A percentile compares a stretch with the other conserved stretches of the same genome.
Conservation (phyloP, 1,139 yeast species). For the Insectozyma bohioensis region DNA sequence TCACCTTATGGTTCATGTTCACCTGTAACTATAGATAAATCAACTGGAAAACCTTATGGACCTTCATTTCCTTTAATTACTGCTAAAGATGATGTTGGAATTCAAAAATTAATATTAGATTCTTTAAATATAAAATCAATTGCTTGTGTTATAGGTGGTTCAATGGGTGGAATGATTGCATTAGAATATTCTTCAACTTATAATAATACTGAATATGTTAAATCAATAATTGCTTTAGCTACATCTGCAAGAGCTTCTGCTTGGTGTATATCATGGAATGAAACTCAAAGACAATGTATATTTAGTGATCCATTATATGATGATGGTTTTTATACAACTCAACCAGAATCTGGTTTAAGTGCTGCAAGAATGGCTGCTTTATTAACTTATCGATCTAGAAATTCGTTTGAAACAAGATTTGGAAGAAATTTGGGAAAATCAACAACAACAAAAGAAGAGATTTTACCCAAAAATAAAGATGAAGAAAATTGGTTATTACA, state of each 20-base stretch:
- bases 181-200: slow-evolving; percentile 75
- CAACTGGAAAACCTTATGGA: slow-evolving; percentile 76
- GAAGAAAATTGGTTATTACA: slow-evolving; percentile 48
- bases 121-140: slow-evolving; percentile 73
- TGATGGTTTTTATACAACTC: slow-evolving; percentile 79
- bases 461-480: slow-evolving; percentile 39
- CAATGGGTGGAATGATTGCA: slow-evolving; percentile 99
- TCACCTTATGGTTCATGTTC: slow-evolving; percentile 97
- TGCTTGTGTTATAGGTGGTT: slow-evolving; percentile 91
- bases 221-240: slow-evolving; percentile 77
- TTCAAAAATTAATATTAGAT: slow-evolving; percentile 74
- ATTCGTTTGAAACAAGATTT: slow-evolving; percentile 86
- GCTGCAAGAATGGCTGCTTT: slow-evolving; percentile 98
- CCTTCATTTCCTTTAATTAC: slow-evolving; percentile 95
- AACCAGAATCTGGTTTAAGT: slow-evolving; percentile 82
- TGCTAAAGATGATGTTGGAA: slow-evolving; percentile 81
- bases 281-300: slow-evolving; percentile 93
- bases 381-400: slow-evolving; percentile 86
- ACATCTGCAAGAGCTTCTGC: slow-evolving; percentile 95
- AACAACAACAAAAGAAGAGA: slow-evolving; percentile 8
- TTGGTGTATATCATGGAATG: slow-evolving; percentile 99
- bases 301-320: slow-evolving; percentile 91
- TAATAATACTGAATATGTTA: slow-evolving; percentile 70
- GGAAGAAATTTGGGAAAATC: slow-evolving; percentile 58
- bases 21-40: slow-evolving; percentile 75